A percentile compares a stretch with the other conserved stretches of the same genome.
phyloP scores from a whole-genome alignment of 2,329 filamentous ascomycete species.

The Epichloe sp. region DNA sequence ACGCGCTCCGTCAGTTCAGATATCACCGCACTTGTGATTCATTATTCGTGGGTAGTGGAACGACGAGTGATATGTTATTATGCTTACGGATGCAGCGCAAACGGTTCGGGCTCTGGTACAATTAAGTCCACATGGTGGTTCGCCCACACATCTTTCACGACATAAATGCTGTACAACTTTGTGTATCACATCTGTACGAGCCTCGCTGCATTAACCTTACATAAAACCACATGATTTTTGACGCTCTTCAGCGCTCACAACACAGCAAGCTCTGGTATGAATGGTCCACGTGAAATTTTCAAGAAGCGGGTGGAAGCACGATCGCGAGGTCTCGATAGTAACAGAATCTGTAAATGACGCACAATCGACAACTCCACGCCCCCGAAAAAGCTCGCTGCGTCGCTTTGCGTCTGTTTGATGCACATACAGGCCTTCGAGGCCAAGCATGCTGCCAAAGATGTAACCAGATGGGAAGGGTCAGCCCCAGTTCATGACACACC shows the following conservation, averaged over 20 bases:
- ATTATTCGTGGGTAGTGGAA: conserved; percentile 1
- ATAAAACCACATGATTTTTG: not conserved
- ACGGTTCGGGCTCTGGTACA: not conserved
- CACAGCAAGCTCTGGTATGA: not conserved
- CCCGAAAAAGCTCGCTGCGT: not conserved
- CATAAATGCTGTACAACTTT: not conserved
- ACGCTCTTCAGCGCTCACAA: not conserved
- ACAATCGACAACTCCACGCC: not conserved
- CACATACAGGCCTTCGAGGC: conserved; percentile 1
- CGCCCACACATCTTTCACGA: not conserved
- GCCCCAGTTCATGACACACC: not conserved
- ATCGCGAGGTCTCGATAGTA: not conserved
- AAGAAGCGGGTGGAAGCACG: not conserved
- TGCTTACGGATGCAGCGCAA: conserved; percentile 1
- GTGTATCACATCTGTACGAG: not conserved
- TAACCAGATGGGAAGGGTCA: conserved; percentile 1
- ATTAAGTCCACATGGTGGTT: not conserved
- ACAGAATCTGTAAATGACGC: not conserved
- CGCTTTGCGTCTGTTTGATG: not conserved
- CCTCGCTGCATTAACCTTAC: not conserved
- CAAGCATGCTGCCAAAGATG: conserved; percentile 4
- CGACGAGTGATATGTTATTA: not conserved
- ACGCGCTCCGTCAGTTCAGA: not conserved
- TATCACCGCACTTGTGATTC: not conserved
- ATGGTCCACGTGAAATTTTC: not conserved